Conservation (phyloP, 306 rosid species). For the Geum urbanum region DNA sequence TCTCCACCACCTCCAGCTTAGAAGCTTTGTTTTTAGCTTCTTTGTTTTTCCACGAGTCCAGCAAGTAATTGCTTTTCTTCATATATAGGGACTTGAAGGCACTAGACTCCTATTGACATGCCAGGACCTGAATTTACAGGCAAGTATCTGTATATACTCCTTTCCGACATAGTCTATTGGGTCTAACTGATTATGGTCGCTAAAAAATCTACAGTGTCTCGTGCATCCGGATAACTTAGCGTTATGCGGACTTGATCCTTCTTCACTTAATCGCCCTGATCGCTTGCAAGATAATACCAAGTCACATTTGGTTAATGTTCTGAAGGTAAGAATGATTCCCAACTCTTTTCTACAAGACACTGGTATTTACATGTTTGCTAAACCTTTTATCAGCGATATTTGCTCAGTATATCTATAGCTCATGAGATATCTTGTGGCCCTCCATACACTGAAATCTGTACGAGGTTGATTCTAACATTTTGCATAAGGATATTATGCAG, state of each 20-base stretch:
- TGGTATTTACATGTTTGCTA: background rate
- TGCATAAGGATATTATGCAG: background rate
- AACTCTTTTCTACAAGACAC: background rate
- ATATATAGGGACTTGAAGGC: slow-evolving; percentile 59
- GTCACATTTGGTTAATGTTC: slow-evolving; percentile 59
- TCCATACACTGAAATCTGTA: background rate
- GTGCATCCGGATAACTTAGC: slow-evolving; percentile 69
- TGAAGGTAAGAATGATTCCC: slow-evolving; percentile 50
- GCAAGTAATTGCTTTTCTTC: slow-evolving; percentile 4
- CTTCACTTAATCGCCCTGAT: slow-evolving; percentile 69
- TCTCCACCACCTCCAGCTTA: background rate
- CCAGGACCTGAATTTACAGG: slow-evolving; percentile 69
- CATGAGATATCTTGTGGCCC: background rate
- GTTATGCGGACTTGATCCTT: slow-evolving; percentile 83
- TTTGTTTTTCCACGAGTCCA: background rate
- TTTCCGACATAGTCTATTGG: slow-evolving; percentile 19
- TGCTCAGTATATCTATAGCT: background rate
- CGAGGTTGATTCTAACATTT: background rate
- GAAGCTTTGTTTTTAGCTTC: background rate
- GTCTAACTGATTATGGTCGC: slow-evolving; percentile 14
- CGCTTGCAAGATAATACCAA: slow-evolving; percentile 75
- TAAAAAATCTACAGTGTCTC: slow-evolving; percentile 39
- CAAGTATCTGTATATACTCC: slow-evolving; percentile 30
- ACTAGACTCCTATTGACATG: slow-evolving; percentile 67
- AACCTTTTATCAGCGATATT: background rate